Evolutionary conservation across 164 flowering plant species (phyloP).

Genomic region (Nymphaea thermarum): DNA sequence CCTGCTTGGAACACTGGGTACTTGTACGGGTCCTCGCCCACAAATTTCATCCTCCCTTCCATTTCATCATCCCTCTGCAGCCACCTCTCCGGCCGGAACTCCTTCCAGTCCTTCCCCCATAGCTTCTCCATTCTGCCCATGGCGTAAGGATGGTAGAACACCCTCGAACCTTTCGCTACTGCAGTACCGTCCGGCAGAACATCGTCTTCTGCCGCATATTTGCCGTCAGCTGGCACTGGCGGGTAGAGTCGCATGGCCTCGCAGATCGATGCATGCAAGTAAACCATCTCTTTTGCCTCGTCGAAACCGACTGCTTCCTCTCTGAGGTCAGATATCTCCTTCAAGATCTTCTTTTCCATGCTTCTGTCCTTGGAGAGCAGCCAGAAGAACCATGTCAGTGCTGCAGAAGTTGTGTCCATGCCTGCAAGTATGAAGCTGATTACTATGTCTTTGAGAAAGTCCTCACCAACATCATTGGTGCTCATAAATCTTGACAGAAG

Average conservation of each 20-base stretch:
- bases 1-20: conserved; percentile 33
- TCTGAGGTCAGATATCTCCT: conserved; percentile 17
- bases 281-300: conserved; percentile 9
- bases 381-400: conserved; percentile 52
- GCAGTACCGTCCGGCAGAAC: conserved; percentile 45
- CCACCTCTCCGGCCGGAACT: conserved; percentile 47
- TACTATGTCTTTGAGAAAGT: conserved; percentile 50
- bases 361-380: conserved; percentile 30
- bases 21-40: conserved; percentile 22
- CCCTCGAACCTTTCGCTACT: conserved; percentile 32
- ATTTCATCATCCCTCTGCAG: conserved; percentile 12
- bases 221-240: conserved; percentile 32
- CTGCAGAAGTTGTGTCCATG: conserved; percentile 59
- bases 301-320: background rate
- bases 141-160: conserved; percentile 39
- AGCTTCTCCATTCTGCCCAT: conserved; percentile 42
- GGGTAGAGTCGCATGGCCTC: conserved; percentile 52
- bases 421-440: conserved; percentile 68
- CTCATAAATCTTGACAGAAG: conserved; percentile 58
- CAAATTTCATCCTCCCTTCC: conserved; percentile 1
- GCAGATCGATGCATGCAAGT: conserved; percentile 33
- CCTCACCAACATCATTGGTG: background rate
- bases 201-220: conserved; percentile 29
- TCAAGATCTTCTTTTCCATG: conserved; percentile 18
- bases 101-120: conserved; percentile 40